phyloP scores from a whole-genome alignment of 2,329 filamentous ascomycete species.

The Cephalotrichum gorgonifer region DNA sequence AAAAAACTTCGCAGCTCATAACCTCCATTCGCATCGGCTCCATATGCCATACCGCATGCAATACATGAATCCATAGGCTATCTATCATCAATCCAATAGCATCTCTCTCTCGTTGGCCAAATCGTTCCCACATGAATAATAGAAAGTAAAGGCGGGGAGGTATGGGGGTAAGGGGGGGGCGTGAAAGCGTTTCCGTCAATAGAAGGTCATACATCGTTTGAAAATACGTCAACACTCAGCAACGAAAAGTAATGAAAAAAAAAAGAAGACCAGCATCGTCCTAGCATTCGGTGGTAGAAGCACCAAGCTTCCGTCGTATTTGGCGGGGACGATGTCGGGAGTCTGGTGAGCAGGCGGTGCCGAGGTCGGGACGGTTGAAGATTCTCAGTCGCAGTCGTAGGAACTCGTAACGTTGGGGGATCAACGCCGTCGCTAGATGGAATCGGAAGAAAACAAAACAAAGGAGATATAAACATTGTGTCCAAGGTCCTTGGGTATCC shows the following conservation, averaged over 20 bases:
- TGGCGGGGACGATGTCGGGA: background rate
- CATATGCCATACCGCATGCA: too few species aligned
- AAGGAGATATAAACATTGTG: slow-evolving; percentile 12
- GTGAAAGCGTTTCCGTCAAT: background rate
- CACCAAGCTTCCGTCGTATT: background rate
- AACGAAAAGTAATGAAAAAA: slow-evolving; percentile 14
- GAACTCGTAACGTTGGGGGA: too few species aligned
- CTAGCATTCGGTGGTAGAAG: background rate
- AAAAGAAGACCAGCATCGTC: slow-evolving; percentile 9
- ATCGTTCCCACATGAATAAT: slow-evolving; percentile 15
- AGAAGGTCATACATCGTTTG: slow-evolving; percentile 8
- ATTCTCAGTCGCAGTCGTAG: background rate
- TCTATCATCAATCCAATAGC: background rate
- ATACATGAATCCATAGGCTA: background rate
- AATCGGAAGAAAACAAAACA: slow-evolving; percentile 17
- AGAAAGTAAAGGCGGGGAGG: slow-evolving; percentile 7
- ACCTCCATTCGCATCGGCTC: too few species aligned
- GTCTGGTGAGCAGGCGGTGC: background rate
- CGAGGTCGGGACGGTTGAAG: background rate
- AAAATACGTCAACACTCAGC: background rate
- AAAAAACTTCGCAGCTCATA: too few species aligned
- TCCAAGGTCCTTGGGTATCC: background rate
- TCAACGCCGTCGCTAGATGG: slow-evolving; percentile 7
- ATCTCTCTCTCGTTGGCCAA: slow-evolving; percentile 5
- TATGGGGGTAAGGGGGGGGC: too few species aligned